These are phyloP conservation scores for Ceratocystis destructans DNA, from an alignment of 2,329 filamentous ascomycete genomes.

Conservation along the genomic window DNA sequence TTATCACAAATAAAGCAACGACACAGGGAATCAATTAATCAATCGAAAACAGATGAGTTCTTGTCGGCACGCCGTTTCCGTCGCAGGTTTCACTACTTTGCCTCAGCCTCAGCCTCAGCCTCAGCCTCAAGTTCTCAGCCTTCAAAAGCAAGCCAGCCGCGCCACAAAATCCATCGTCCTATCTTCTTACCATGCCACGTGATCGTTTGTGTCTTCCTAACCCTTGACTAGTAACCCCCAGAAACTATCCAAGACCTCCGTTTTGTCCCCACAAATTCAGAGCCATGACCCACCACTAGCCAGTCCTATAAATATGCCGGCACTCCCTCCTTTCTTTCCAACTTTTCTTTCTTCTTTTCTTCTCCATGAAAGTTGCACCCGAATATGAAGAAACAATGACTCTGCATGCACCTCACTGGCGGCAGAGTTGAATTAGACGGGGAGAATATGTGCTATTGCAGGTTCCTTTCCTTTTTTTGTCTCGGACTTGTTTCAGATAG, in stretches of 20 bases:
- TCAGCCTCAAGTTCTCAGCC: not conserved
- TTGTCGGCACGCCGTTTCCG: conserved; percentile 2
- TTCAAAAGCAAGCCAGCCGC: not conserved
- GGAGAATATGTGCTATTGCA: conserved; percentile 36
- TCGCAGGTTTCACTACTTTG: not conserved
- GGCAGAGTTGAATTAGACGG: conserved; percentile 45
- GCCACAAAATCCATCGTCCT: not conserved
- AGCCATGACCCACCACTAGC: not conserved
- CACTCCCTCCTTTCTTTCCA: conserved; percentile 8
- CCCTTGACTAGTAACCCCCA: not conserved
- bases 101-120: not conserved
- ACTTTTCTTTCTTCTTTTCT: conserved; percentile 27
- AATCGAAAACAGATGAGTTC: not conserved
- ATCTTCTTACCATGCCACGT: not conserved
- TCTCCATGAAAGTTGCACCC: conserved; percentile 40
- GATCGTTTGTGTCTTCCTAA: not conserved
- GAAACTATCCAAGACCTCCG: not conserved
- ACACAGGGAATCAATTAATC: not conserved
- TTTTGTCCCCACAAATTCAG: not conserved
- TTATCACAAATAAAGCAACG: not conserved
- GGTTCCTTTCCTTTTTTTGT: conserved; percentile 13
- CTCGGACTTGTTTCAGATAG: conserved; percentile 19
- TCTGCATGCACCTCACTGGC: conserved; percentile 30
- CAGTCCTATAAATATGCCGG: conserved; percentile 14
- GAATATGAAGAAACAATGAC: conserved; percentile 43